Percentiles rank a stretch among this genome's conserved stretches.
Conservation (phyloP, 208 protist genomes). For the Wallacemonas sp. region DNA sequence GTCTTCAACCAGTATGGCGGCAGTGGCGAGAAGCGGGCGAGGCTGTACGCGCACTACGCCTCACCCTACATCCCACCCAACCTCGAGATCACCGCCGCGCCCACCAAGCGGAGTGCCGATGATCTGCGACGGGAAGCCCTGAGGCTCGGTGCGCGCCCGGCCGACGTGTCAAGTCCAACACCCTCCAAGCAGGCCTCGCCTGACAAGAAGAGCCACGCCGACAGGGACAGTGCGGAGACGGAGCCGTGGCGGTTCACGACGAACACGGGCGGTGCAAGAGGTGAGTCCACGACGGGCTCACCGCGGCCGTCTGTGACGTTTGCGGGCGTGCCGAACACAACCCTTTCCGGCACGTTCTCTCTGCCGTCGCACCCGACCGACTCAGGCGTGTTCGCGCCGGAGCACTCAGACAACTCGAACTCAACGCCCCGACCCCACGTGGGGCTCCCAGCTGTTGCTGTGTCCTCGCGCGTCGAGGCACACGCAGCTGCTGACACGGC, state of each 20-base stretch:
- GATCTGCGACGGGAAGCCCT: conserved; percentile 51
- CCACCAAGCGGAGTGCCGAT: conserved; percentile 21
- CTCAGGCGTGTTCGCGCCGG: neutral
- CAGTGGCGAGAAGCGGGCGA: conserved; percentile 14
- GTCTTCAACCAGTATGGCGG: conserved; percentile 12
- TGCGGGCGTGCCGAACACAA: no score
- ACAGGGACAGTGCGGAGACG: no score
- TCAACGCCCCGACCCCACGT: neutral
- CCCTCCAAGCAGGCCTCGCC: no score
- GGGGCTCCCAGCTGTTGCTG: neutral
- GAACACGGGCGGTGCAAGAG: no score
- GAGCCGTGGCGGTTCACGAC: conserved; percentile 6
- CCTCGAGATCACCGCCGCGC: neutral
- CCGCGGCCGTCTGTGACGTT: no score
- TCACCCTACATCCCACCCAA: conserved; percentile 53
- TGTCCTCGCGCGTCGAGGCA: neutral
- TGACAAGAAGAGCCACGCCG: neutral
- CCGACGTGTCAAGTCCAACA: no score
- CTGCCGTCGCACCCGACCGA: conserved; percentile 2
- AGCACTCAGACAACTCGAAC: neutral
- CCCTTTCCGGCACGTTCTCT: neutral
- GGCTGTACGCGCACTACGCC: conserved; percentile 49
- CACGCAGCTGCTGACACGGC: neutral
- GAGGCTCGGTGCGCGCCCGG: conserved; percentile 43
- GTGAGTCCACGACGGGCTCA: no score